A percentile compares a stretch with the other conserved stretches of the same genome.
Evolutionary conservation across 345 rosid genomes (phyloP).

Genomic region (Rhizophora apiculata): DNA sequence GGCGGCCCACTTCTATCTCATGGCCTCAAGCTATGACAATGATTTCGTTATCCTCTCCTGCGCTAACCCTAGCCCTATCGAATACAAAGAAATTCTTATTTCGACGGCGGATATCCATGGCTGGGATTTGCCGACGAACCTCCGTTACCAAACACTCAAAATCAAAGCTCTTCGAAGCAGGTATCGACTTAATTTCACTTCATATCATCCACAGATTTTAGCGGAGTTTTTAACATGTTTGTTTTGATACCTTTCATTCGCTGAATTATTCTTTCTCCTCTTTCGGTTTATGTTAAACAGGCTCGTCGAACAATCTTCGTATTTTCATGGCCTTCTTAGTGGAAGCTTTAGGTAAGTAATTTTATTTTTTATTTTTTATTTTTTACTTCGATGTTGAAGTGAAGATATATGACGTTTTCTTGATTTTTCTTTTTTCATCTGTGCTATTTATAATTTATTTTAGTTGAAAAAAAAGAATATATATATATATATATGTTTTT

Average conservation of each 20-base stretch:
- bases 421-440: not conserved
- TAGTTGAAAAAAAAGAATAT: no score
- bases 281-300: conserved; percentile 23
- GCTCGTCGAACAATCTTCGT: conserved; percentile 54
- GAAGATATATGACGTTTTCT: not conserved
- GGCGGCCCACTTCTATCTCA: conserved; percentile 2
- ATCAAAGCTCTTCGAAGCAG: conserved; percentile 48
- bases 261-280: not conserved
- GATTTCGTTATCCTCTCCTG: conserved; percentile 37
- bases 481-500: no score
- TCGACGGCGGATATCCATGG: conserved; percentile 41
- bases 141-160: conserved; percentile 36
- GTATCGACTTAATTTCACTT: conserved; percentile 21
- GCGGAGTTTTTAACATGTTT: not conserved
- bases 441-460: no score
- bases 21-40: conserved; percentile 44
- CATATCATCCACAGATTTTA: not conserved
- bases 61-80: conserved; percentile 25
- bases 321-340: conserved; percentile 55
- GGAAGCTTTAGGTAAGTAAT: conserved; percentile 60
- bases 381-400: not conserved
- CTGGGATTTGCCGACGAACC: conserved; percentile 47
- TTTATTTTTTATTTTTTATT: not conserved
- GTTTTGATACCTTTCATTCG: not conserved
- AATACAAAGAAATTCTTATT: conserved; percentile 25